These are phyloP conservation scores for Saturnispora silvae DNA, from an alignment of 805 yeast genomes.

Conservation along the genomic window DNA sequence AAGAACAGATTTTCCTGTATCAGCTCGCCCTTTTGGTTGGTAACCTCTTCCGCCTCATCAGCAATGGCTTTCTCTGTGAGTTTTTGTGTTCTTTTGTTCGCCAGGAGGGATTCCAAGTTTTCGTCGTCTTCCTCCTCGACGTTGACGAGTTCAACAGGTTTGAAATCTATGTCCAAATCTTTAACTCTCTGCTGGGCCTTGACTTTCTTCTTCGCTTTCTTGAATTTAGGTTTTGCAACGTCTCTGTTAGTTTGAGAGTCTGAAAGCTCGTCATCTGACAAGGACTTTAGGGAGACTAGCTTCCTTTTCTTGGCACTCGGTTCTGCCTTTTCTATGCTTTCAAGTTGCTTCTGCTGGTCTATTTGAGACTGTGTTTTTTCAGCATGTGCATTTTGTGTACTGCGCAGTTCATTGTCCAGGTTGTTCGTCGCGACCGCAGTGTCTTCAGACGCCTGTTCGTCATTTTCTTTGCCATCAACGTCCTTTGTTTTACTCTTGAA, in stretches of 20 bases:
- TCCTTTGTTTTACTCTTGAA: neutral
- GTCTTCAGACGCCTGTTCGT: slow-evolving; percentile 41
- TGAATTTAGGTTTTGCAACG: slow-evolving; percentile 13
- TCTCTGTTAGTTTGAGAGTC: slow-evolving; percentile 8
- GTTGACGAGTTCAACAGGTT: slow-evolving; percentile 20
- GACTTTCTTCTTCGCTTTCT: slow-evolving; percentile 18
- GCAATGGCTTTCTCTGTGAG: neutral
- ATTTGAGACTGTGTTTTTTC: slow-evolving; percentile 15
- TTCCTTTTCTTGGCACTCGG: slow-evolving; percentile 10
- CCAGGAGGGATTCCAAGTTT: slow-evolving; percentile 19
- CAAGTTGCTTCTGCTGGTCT: slow-evolving; percentile 10
- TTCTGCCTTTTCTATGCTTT: neutral
- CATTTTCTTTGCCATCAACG: slow-evolving; percentile 13
- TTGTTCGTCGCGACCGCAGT: slow-evolving; percentile 11
- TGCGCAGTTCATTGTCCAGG: slow-evolving; percentile 33
- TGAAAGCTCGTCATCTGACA: slow-evolving; percentile 10
- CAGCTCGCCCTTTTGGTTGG: slow-evolving; percentile 13
- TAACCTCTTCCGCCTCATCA: neutral
- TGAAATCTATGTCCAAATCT: slow-evolving; percentile 10
- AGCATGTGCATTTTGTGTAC: slow-evolving; percentile 19
- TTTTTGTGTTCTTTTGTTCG: slow-evolving; percentile 18
- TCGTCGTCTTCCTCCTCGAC: slow-evolving; percentile 18
- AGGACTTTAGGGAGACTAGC: slow-evolving; percentile 11
- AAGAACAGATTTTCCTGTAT: slow-evolving; percentile 31
- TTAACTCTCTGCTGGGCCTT: slow-evolving; percentile 11